Base-by-base conservation (phyloP, 2,329 filamentous ascomycete species). In the Fusarium agapanthi region DNA sequence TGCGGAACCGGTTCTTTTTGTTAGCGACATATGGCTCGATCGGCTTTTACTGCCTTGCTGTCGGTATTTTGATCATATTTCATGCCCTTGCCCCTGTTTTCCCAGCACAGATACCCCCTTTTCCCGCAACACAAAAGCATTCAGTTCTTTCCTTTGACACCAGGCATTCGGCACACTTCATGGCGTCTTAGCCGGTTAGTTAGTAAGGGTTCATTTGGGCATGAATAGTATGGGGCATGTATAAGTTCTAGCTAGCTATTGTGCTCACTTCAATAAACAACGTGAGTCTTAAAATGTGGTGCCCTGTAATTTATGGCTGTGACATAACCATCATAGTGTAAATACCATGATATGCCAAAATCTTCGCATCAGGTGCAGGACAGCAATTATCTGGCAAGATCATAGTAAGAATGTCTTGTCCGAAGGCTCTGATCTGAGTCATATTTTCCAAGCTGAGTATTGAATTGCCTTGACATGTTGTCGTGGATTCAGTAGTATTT, bases 81-180 rank as follows among this genome's bases (percentile, higher is more conserved):
- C 62, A 57, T 64, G 57, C 50, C 50, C 45, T 45, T 38, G 35
- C 38, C 57, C 48, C 51, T 24, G 47, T 57, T 61, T 40, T 20
- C 65, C 40, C 47, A 64, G 57, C 45, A 69, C 62, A 71, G 40
- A 73, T 73, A 67, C 70, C 61, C 61, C 22, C 40, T 57, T 59
- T 44, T 22, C 48, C n/a, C 51, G 24, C 18, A 40, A 44, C 30
- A 45, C 34, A 24, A 15, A 30, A 34, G 43, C 24, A 30, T 38
- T 53, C 40, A 32, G 30, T 45, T 67, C 45, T 53, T 57, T 54
- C 45, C n/a, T 40, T 45, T 58, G 47, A 38, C 37, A 43, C 32
- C n/a, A 43, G 16, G 26, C 28, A 26, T 47, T 62, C 58, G 26
- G 28, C 45, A 45, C 24, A n/a, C n/a, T 65, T 54, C n/a, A 35